Evolutionary conservation across 192 early-diverging fungal genomes (phyloP), one percentile per base, ranked within the genome.

Genomic region (Umbelopsis isabellina): DNA sequence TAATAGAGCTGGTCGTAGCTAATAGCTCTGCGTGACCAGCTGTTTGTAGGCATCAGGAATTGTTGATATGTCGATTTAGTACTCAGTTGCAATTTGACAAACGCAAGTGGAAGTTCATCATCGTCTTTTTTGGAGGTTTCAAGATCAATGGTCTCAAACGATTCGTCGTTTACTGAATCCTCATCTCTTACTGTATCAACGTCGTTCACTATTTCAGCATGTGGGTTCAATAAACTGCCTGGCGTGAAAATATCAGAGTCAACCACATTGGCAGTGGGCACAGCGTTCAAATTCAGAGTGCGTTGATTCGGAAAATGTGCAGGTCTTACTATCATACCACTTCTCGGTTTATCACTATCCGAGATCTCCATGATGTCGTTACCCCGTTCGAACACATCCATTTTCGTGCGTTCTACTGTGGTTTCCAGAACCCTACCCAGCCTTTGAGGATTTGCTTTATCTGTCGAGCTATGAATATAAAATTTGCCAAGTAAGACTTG

Each of bases 1-100:
- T 61, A 61, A 25, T 61, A 33, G 13, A 61, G 16, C 25, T 61
- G 55, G 55, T 61, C 55, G 30, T 61, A 61, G 33, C 55, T 61
- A 16, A 61, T 61, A 16, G 55, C 55, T 11, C 55, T 23, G 30
- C 55, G 55, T 4, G 55, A 61, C 55, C 55, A 61, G 25, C 55
- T 30, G 13, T 61, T 16, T 18, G 55, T 35, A 35, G 55, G 55
- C 55, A 61, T 61, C 2, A 35, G 18, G 1, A 61, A 30, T 11
- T 61, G 15, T 61, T 61, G 16, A 13, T 37, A 35, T 0, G 27
- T 25, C 18, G 12, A 35, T 18, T 61, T 61, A 7, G 27, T 22
- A 7, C 13, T 27, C 0, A 61, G 12, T 18, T 33, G 27, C 27
- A 61, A n/a, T 30, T 61, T 61, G 13, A 61, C 55, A 27, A 61